Conservation (phyloP, 2,329 filamentous ascomycete genomes). For the Fusarium circinatum region DNA sequence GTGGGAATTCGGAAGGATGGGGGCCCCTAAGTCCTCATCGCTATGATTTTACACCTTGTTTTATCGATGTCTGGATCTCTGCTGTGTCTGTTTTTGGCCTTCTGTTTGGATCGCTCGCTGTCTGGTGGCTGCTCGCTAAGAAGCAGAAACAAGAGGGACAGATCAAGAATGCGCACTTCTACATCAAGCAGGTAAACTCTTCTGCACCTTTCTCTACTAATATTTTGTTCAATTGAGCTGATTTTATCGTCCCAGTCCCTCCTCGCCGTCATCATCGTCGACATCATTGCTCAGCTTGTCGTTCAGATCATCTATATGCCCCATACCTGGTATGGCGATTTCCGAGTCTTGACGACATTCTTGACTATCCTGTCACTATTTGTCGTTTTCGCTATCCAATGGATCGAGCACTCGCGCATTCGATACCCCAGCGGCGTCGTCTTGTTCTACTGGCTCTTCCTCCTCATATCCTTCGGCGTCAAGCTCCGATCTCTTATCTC, state of each 20-base stretch:
- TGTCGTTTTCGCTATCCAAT: slow-evolving; percentile 83
- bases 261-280: slow-evolving; percentile 73
- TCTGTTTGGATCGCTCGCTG: slow-evolving; percentile 77
- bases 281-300: slow-evolving; percentile 76
- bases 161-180: slow-evolving; percentile 91
- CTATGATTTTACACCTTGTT: slow-evolving; percentile 97
- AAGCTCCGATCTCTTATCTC: slow-evolving; percentile 89
- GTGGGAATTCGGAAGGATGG: slow-evolving; percentile 93
- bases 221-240: slow-evolving; percentile 7
- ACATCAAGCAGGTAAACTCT: slow-evolving; percentile 80
- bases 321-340: slow-evolving; percentile 79
- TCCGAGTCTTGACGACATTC: slow-evolving; percentile 85
- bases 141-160: slow-evolving; percentile 70
- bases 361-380: slow-evolving; percentile 76
- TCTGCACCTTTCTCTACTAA: not conserved
- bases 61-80: slow-evolving; percentile 90
- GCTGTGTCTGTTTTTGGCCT: slow-evolving; percentile 82
- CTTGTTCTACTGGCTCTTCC: slow-evolving; percentile 91
- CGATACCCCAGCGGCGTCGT: slow-evolving; percentile 88
- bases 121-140: slow-evolving; percentile 82
- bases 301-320: slow-evolving; percentile 79
- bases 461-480: slow-evolving; percentile 79
- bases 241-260: slow-evolving; percentile 55
- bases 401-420: slow-evolving; percentile 84
- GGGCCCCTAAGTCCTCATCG: slow-evolving; percentile 87